These are phyloP conservation scores for Jasminum sambac DNA, from an alignment of 257 asterid genomes.

Conservation along the genomic window DNA sequence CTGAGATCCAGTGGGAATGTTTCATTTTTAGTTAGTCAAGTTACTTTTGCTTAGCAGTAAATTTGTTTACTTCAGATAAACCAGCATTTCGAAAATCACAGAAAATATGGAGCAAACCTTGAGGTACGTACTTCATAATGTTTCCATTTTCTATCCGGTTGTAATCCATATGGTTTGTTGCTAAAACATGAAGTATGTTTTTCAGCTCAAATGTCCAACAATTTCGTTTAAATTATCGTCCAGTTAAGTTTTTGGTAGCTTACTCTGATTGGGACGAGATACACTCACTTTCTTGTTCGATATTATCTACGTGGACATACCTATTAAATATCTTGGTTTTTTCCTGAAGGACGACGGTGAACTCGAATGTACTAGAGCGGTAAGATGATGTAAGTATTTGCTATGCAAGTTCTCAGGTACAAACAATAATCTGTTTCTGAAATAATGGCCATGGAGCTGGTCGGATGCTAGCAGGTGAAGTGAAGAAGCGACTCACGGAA, in stretches of 20 bases:
- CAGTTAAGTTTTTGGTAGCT: not conserved
- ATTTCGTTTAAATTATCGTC: not conserved
- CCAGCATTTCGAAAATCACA: constrained; percentile 78
- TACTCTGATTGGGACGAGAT: not conserved
- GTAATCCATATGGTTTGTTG: not conserved
- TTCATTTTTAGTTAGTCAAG: not conserved
- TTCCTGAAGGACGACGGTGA: constrained; percentile 89
- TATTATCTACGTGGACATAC: constrained; percentile 71
- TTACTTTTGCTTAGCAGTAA: constrained; percentile 10
- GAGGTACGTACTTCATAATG: constrained; percentile 62
- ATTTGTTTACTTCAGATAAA: constrained; percentile 62
- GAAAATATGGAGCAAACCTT: constrained; percentile 87
- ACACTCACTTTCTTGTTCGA: constrained; percentile 4
- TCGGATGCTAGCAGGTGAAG: constrained; percentile 91
- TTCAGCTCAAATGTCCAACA: not conserved
- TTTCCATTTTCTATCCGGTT: not conserved
- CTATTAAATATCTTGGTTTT: constrained; percentile 85
- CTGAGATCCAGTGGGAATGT: not conserved
- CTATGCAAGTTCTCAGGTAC: not conserved
- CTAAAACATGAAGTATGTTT: not conserved
- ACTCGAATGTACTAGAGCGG: constrained; percentile 64
- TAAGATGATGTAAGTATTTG: constrained; percentile 25
- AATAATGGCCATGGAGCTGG: constrained; percentile 60
- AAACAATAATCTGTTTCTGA: not conserved
- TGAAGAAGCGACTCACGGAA: constrained; percentile 40